phyloP scores from a whole-genome alignment of 2,329 filamentous ascomycete genomes.

The Monosporascus sp. region DNA sequence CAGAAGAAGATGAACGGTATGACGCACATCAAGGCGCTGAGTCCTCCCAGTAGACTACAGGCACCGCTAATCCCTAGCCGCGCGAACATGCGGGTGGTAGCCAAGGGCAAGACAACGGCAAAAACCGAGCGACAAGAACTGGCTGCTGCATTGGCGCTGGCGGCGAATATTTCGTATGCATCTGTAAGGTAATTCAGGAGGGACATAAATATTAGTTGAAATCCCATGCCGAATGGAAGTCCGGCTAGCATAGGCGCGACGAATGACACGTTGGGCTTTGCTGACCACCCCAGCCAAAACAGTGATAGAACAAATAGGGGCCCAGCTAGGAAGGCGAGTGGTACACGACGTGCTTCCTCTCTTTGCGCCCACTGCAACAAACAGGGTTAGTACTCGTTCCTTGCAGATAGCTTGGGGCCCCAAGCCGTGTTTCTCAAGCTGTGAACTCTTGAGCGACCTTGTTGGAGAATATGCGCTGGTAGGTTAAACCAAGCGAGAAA shows the following conservation, averaged over 20 bases:
- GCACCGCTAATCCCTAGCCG: constrained; percentile 43
- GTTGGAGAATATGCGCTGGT: too few species aligned
- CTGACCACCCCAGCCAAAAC: constrained; percentile 60
- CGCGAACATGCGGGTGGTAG: constrained; percentile 44
- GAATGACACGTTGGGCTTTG: constrained; percentile 42
- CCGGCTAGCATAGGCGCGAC: constrained; percentile 55
- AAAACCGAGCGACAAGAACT: constrained; percentile 44
- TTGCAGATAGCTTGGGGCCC: too few species aligned
- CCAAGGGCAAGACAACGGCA: constrained; percentile 53
- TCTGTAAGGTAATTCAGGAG: constrained; percentile 59
- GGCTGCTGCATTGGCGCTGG: constrained; percentile 48
- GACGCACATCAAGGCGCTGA: constrained; percentile 44
- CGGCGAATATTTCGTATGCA: constrained; percentile 62
- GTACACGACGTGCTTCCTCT: constrained; percentile 35
- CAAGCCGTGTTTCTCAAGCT: too few species aligned
- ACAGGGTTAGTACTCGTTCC: too few species aligned
- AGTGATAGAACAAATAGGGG: constrained; percentile 54
- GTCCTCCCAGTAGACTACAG: constrained; percentile 46
- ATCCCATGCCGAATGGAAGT: constrained; percentile 56
- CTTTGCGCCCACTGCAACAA: not conserved
- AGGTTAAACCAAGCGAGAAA: too few species aligned
- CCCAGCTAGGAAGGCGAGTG: constrained; percentile 65
- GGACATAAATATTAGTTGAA: constrained; percentile 58
- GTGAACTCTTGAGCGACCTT: too few species aligned
- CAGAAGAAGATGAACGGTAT: constrained; percentile 50